These are phyloP conservation scores for Rhizopus arrhizus DNA, from an alignment of 371 early-diverging fungal genomes.

Conservation along the genomic window DNA sequence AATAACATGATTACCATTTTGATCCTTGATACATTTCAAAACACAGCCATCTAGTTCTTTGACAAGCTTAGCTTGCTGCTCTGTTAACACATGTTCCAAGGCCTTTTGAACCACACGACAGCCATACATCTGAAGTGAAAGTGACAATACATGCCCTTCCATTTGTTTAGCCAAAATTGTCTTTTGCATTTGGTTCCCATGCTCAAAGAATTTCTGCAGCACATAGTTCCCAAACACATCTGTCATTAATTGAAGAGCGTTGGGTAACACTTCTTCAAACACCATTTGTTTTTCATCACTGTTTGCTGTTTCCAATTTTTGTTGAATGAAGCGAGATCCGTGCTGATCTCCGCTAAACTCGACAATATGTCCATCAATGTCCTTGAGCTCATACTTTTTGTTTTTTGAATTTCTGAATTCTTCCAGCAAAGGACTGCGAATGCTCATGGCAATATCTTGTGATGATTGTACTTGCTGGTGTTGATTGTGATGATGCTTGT, in stretches of 20 bases:
- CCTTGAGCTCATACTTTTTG: constrained; percentile 91
- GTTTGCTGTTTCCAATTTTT: constrained; percentile 93
- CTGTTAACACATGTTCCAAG: constrained; percentile 88
- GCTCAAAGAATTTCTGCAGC: constrained; percentile 99
- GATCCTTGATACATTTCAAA: constrained; percentile 98
- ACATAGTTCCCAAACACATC: constrained; percentile 99
- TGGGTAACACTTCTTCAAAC: constrained; percentile 94
- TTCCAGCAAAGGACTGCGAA: constrained; percentile 84
- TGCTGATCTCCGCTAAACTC: constrained; percentile 99
- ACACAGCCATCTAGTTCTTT: constrained; percentile 94
- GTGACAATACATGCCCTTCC: constrained; percentile 90
- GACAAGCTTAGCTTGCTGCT: constrained; percentile 90
- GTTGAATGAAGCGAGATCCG: constrained; percentile 99
- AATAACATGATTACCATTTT: constrained; percentile 99
- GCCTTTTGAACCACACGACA: constrained; percentile 99
- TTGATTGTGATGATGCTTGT: constrained; percentile 12
- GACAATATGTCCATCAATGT: constrained; percentile 91
- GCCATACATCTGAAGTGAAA: constrained; percentile 99
- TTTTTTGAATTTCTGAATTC: constrained; percentile 94
- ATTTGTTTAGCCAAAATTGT: constrained; percentile 87
- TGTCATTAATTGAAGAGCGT: constrained; percentile 93
- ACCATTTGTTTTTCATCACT: constrained; percentile 95
- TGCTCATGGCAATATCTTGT: constrained; percentile 50
- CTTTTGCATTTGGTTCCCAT: constrained; percentile 90
- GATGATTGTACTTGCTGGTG: constrained; percentile 10